phyloP scores from a whole-genome alignment of 2,329 filamentous ascomycete species.

The Cadophora sp. region DNA sequence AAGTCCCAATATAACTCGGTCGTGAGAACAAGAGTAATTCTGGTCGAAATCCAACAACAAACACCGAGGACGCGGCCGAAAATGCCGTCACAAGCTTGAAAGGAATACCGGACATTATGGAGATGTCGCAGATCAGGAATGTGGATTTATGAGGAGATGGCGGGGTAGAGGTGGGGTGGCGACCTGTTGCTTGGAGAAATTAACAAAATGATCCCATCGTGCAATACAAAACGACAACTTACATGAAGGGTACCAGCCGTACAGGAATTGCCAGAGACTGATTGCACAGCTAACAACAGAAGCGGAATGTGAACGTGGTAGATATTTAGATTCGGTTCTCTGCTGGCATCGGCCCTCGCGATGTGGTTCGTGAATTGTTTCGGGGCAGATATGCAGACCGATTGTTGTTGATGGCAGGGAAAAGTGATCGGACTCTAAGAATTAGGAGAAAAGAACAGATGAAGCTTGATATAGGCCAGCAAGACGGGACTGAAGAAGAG shows the following conservation, averaged over 20 bases:
- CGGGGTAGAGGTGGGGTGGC: conserved; percentile 9
- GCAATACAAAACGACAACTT: not conserved
- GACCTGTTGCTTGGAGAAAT: not conserved
- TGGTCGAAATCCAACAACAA: conserved; percentile 35
- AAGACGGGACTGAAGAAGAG: not conserved
- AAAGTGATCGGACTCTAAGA: not conserved
- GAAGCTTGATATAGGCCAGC: not conserved
- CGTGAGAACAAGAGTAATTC: conserved; percentile 38
- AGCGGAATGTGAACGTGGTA: not conserved
- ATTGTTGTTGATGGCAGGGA: not conserved
- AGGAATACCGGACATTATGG: conserved; percentile 36
- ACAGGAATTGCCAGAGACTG: not conserved
- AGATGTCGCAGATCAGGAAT: conserved; percentile 1
- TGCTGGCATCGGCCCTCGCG: not conserved
- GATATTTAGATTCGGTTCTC: not conserved
- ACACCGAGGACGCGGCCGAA: conserved; percentile 36
- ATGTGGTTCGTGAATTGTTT: not conserved
- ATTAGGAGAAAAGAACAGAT: conserved; percentile 1
- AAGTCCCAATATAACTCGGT: conserved; percentile 48
- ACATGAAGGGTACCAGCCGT: conserved; percentile 1
- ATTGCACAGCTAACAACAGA: not conserved
- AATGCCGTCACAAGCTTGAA: conserved; percentile 37
- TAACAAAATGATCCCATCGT: not conserved
- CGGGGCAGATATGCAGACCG: not conserved
- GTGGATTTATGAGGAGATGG: not conserved